Evolutionary conservation across 345 rosid species (phyloP).

Genomic region (Brassica cretica): DNA sequence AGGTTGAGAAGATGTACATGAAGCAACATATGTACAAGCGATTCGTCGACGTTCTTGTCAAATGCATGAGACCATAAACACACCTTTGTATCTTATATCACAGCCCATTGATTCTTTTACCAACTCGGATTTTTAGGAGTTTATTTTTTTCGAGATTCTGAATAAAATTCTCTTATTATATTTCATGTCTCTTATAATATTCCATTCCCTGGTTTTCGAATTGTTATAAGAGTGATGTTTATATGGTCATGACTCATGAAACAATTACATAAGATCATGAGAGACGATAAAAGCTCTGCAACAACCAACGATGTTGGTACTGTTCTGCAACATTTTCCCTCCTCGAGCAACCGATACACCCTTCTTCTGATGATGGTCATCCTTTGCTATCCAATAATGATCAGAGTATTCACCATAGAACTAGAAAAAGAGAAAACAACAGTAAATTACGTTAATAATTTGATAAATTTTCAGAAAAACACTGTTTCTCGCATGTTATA

Average conservation of each 20-base stretch:
- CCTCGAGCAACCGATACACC: too few species aligned
- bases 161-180: neutral
- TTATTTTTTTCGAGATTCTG: neutral
- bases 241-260: neutral
- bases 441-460: too few species aligned
- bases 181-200: neutral
- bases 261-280: neutral
- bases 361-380: neutral
- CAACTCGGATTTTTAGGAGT: neutral
- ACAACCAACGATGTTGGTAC: too few species aligned
- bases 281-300: too few species aligned
- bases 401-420: neutral
- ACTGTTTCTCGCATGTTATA: too few species aligned
- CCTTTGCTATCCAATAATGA: neutral
- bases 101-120: neutral
- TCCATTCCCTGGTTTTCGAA: neutral
- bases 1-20: conserved; percentile 64
- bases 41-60: conserved; percentile 69
- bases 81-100: conserved; percentile 13
- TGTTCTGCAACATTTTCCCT: too few species aligned
- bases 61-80: conserved; percentile 65
- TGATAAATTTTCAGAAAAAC: too few species aligned
- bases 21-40: conserved; percentile 86
- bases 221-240: neutral
- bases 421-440: too few species aligned